A percentile compares a stretch with the other conserved stretches of the same genome.
phyloP scores from a whole-genome alignment of 164 flowering plant species.

The Cinnamomum micranthum region DNA sequence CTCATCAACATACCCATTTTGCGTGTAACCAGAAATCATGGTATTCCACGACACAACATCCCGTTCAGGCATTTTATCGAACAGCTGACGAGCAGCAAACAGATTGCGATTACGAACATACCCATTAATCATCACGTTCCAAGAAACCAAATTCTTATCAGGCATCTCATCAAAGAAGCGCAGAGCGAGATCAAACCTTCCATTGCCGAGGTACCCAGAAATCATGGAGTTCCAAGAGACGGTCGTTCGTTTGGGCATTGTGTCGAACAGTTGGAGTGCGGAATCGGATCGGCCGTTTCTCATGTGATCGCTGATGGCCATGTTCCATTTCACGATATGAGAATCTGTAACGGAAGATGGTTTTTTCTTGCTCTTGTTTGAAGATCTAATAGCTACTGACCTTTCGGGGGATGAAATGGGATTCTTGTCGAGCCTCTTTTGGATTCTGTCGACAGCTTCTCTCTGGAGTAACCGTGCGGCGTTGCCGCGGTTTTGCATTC shows the following conservation, averaged over 20 bases:
- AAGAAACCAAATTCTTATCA: slow-evolving; percentile 54
- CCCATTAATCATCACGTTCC: slow-evolving; percentile 82
- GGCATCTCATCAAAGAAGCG: slow-evolving; percentile 68
- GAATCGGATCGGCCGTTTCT: slow-evolving; percentile 47
- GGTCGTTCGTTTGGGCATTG: slow-evolving; percentile 53
- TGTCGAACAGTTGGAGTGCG: slow-evolving; percentile 52
- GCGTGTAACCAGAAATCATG: slow-evolving; percentile 72
- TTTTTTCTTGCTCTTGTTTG: not conserved
- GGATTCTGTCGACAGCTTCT: not conserved
- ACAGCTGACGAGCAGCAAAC: slow-evolving; percentile 49
- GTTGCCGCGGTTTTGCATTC: not conserved
- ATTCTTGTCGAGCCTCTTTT: not conserved
- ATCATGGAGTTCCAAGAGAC: slow-evolving; percentile 81
- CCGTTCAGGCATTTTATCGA: slow-evolving; percentile 64
- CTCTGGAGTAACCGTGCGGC: not conserved
- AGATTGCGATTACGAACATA: slow-evolving; percentile 43
- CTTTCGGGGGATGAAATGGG: not conserved
- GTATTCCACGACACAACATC: slow-evolving; percentile 89
- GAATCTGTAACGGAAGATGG: slow-evolving; percentile 21
- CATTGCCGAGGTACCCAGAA: slow-evolving; percentile 59
- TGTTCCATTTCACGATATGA: slow-evolving; percentile 54
- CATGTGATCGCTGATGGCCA: slow-evolving; percentile 57
- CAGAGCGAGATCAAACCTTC: slow-evolving; percentile 41
- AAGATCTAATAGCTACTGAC: not conserved
- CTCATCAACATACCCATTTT: slow-evolving; percentile 61